A percentile compares a stretch with the other conserved stretches of the same genome.
Conservation (phyloP, 148 eudicot genomes). For the Rhododendron simsii region DNA sequence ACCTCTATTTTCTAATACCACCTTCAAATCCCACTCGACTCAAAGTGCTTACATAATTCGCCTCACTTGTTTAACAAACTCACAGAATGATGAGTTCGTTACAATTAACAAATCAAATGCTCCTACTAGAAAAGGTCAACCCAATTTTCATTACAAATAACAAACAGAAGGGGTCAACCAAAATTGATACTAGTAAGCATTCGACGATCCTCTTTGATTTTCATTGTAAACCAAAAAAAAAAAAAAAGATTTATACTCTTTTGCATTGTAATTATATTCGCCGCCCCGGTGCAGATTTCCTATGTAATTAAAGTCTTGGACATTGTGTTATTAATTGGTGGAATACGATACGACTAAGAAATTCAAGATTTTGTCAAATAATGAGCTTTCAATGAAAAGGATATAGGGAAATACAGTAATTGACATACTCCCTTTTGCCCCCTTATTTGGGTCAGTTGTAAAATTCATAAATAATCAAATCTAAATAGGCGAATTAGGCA, state of each 20-base stretch:
- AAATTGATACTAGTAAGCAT: not conserved
- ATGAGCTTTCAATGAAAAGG: not conserved
- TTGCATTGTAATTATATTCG: not conserved
- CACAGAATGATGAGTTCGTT: not conserved
- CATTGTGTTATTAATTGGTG: not conserved
- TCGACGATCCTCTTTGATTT: not conserved
- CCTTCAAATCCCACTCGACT: no score
- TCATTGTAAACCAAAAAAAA: not conserved
- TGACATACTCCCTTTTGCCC: not conserved
- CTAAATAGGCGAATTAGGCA: not conserved
- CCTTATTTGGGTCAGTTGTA: not conserved
- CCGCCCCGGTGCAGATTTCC: not conserved
- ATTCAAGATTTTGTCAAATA: not conserved
- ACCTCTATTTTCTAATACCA: no score
- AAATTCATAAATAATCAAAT: not conserved
- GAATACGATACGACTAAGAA: not conserved
- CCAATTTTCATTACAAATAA: no score
- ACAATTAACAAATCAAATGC: not conserved
- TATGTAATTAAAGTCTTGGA: not conserved
- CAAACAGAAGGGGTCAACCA: not conserved
- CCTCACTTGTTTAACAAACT: no score
- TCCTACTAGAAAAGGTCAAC: not conserved
- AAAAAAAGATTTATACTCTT: not conserved
- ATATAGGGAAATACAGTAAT: not conserved
- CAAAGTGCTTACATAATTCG: no score